Evolutionary conservation across 768 basidiomycete species (phyloP), one percentile per base, ranked within the genome.

Genomic region (Lactarius tabidus): DNA sequence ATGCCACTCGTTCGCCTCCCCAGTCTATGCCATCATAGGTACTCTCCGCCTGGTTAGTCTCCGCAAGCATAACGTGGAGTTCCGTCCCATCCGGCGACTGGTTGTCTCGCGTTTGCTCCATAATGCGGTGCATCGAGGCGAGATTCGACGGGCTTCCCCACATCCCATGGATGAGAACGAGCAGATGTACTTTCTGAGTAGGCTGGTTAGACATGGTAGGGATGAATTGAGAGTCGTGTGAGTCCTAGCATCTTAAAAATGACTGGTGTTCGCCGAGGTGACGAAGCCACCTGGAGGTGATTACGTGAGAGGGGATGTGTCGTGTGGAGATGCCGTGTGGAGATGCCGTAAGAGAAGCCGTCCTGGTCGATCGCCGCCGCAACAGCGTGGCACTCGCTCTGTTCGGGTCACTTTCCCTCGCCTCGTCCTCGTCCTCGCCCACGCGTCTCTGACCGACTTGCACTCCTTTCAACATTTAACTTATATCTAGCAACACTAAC

Each of bases 11-110:
- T 75, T 93, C 90, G 41, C 85, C 89, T 64, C 90, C 87, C 84
- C 90, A 90, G 72, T 93, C 91, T 28, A 93, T 84, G 1, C 91
- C 91, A 68, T 93, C 91, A 69, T 92, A 93, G 1, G 90, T 91
- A 12, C 81, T 81, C 33, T 85, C 82, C 35, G 85, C 85, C 20
- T 78, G 72, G 72, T 91, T 90, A 3, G 87, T 83, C 70, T 89
- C 77, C 3, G 90, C 82, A 0, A 85, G 72, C n/a, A 91, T 74
- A 31, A 90, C 79, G 39, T 84, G 83, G 6, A 94, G 79, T 63
- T 79, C 72, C n/a, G 77, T 74, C 48, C 77, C 80, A 14, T 77
- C 76, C 26, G 77, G 70, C 1, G 76, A 71, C 2, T 65, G 31
- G 9, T 41, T 41, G 9, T 73, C 70, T 23, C 73, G 77, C 12